A percentile compares a stretch with the other conserved stretches of the same genome.
phyloP scores from a whole-genome alignment of 2,329 filamentous ascomycete species.

The Penicillium sp. region DNA sequence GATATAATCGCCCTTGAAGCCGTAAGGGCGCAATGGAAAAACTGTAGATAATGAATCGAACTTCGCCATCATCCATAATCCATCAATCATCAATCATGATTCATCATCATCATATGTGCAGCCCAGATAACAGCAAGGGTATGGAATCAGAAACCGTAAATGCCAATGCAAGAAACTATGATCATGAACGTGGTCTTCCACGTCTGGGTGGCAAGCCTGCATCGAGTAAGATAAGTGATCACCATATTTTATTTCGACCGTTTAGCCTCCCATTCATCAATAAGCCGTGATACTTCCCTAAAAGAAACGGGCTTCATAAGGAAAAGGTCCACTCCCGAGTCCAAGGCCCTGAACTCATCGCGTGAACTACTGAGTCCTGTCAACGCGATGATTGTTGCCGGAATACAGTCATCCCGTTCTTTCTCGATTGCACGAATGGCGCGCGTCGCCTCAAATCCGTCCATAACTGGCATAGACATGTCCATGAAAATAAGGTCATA shows the following conservation, averaged over 20 bases:
- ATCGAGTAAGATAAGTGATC: background rate
- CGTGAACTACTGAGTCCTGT: constrained; percentile 43
- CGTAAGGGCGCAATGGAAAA: background rate
- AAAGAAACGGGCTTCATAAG: constrained; percentile 48
- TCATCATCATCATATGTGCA: background rate
- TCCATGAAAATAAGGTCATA: constrained; percentile 49
- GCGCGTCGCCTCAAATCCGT: constrained; percentile 47
- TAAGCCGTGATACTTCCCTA: constrained; percentile 38
- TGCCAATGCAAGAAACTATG: background rate
- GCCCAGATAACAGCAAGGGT: background rate
- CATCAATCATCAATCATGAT: background rate
- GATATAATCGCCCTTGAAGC: background rate
- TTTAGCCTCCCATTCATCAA: constrained; percentile 30
- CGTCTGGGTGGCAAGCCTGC: background rate
- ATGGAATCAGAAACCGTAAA: background rate
- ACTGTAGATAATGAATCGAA: background rate
- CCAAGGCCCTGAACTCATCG: constrained; percentile 41
- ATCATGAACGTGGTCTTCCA: background rate
- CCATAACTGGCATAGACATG: constrained; percentile 48
- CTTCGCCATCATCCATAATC: background rate
- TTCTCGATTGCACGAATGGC: constrained; percentile 36
- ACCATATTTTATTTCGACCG: background rate
- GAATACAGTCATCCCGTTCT: constrained; percentile 19
- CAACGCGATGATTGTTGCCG: constrained; percentile 43
- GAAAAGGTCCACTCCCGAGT: constrained; percentile 44